Conservation (phyloP, 257 asterid species). For the Buddleja alternifolia region DNA sequence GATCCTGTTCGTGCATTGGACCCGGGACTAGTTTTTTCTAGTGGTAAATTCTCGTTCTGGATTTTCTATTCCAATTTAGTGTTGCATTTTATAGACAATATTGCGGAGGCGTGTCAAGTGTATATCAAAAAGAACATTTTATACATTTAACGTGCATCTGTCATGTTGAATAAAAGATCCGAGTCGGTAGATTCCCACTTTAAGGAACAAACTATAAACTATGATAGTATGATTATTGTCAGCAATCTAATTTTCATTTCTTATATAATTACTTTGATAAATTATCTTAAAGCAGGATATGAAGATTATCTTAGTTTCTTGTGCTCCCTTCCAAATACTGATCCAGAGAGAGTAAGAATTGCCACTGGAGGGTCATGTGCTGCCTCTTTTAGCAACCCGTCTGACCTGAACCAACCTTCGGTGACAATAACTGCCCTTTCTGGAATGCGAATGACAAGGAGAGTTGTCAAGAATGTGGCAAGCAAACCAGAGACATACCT, state of each 20-base stretch:
- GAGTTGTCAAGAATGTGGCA: constrained; percentile 64
- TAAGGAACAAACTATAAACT: background rate
- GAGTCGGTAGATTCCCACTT: background rate
- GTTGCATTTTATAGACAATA: background rate
- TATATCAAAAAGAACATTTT: background rate
- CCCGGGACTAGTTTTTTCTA: constrained; percentile 76
- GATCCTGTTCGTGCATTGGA: constrained; percentile 67
- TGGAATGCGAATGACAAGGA: constrained; percentile 52
- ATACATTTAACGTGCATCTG: too few relatives aligned
- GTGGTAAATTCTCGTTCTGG: constrained; percentile 41
- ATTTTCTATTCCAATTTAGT: too few relatives aligned
- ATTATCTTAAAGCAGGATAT: constrained; percentile 49
- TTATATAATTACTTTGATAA: background rate
- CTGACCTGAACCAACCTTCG: constrained; percentile 84
- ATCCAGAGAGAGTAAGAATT: constrained; percentile 48
- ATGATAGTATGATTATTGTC: background rate
- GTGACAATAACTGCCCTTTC: constrained; percentile 71
- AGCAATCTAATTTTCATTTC: background rate
- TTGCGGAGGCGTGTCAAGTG: too few relatives aligned
- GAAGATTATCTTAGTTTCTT: constrained; percentile 74
- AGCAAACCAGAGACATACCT: constrained; percentile 68
- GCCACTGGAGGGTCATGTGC: constrained; percentile 81
- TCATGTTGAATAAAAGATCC: too few relatives aligned
- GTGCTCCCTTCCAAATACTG: constrained; percentile 77
- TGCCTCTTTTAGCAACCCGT: constrained; percentile 51